Evolutionary conservation across 805 yeast species (phyloP).

Genomic region (Yamadazyma olivae): DNA sequence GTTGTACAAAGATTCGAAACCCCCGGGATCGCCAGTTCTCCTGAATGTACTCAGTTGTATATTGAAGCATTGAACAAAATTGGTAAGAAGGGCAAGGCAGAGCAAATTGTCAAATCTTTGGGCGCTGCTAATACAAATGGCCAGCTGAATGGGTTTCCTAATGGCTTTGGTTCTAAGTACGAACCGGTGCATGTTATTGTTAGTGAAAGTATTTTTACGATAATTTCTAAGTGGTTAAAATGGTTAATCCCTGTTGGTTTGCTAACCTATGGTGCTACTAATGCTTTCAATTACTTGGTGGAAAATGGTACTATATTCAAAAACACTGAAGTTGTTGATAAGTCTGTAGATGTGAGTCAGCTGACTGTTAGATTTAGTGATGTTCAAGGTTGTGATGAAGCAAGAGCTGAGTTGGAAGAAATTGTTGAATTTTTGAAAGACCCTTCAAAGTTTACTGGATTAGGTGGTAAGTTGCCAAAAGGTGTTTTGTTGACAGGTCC

Average conservation of each 20-base stretch:
- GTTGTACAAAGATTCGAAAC: slow-evolving; percentile 94
- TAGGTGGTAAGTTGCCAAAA: slow-evolving; percentile 96
- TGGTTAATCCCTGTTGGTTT: slow-evolving; percentile 84
- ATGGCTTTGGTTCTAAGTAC: slow-evolving; percentile 56
- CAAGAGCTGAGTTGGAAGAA: slow-evolving; percentile 94
- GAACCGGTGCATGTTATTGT: slow-evolving; percentile 95
- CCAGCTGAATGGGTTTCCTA: slow-evolving; percentile 17
- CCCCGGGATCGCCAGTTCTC: slow-evolving; percentile 82
- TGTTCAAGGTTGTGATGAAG: slow-evolving; percentile 98
- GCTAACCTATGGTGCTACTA: slow-evolving; percentile 75
- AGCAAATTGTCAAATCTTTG: slow-evolving; percentile 39
- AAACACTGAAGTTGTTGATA: slow-evolving; percentile 67
- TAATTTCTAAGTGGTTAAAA: slow-evolving; percentile 82
- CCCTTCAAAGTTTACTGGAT: slow-evolving; percentile 92
- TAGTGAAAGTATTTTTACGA: slow-evolving; percentile 76
- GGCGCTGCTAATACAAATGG: slow-evolving; percentile 24
- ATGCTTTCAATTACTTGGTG: slow-evolving; percentile 71
- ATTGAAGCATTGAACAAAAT: slow-evolving; percentile 74
- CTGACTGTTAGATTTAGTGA: slow-evolving; percentile 87
- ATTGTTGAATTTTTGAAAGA: slow-evolving; percentile 96
- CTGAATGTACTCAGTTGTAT: slow-evolving; percentile 76
- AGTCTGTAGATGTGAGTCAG: slow-evolving; percentile 77
- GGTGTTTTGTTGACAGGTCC: slow-evolving; percentile 98
- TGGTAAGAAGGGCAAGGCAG: slow-evolving; percentile 80
- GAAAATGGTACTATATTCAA: slow-evolving; percentile 84